Percentiles rank a stretch among this genome's conserved stretches.
Evolutionary conservation across 2,329 filamentous ascomycete genomes (phyloP).

Genomic region (Fusarium concolor): DNA sequence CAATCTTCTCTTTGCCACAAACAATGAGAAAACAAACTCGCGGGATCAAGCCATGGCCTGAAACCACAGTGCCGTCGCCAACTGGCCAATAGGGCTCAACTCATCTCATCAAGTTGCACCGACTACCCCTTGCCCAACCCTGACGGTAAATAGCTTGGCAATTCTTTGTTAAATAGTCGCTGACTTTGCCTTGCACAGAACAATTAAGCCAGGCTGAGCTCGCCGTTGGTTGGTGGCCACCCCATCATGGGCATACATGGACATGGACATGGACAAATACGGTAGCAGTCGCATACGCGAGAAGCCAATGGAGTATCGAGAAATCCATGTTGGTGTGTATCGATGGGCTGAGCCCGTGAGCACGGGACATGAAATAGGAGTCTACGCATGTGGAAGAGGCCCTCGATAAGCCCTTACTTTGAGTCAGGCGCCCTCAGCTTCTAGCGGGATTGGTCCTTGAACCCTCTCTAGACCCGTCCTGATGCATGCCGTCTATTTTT

Average conservation of each 20-base stretch:
- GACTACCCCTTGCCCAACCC: slow-evolving; percentile 26
- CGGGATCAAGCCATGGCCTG: slow-evolving; percentile 6
- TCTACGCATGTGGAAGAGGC: slow-evolving; percentile 25
- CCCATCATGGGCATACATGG: not conserved
- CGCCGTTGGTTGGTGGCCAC: slow-evolving; percentile 10
- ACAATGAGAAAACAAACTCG: slow-evolving; percentile 2
- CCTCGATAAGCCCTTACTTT: slow-evolving; percentile 24
- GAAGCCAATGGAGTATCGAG: slow-evolving; percentile 35
- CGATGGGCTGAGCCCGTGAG: slow-evolving; percentile 37
- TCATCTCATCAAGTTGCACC: slow-evolving; percentile 33
- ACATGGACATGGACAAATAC: slow-evolving; percentile 19
- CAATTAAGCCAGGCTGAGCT: slow-evolving; percentile 16
- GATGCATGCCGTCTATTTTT: slow-evolving; percentile 40
- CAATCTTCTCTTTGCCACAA: slow-evolving; percentile 8
- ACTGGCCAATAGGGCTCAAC: slow-evolving; percentile 35
- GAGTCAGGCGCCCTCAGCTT: slow-evolving; percentile 44
- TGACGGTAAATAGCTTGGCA: slow-evolving; percentile 26
- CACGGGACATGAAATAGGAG: slow-evolving; percentile 33
- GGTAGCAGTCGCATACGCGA: slow-evolving; percentile 31
- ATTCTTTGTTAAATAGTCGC: slow-evolving; percentile 10
- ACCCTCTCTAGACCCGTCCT: slow-evolving; percentile 36
- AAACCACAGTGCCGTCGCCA: slow-evolving; percentile 28
- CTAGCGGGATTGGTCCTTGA: slow-evolving; percentile 42
- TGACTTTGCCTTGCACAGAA: slow-evolving; percentile 23
- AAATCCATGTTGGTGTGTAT: slow-evolving; percentile 36